Base-by-base conservation (phyloP, 2,329 filamentous ascomycete genomes). In the Verticillium klebahnii region DNA sequence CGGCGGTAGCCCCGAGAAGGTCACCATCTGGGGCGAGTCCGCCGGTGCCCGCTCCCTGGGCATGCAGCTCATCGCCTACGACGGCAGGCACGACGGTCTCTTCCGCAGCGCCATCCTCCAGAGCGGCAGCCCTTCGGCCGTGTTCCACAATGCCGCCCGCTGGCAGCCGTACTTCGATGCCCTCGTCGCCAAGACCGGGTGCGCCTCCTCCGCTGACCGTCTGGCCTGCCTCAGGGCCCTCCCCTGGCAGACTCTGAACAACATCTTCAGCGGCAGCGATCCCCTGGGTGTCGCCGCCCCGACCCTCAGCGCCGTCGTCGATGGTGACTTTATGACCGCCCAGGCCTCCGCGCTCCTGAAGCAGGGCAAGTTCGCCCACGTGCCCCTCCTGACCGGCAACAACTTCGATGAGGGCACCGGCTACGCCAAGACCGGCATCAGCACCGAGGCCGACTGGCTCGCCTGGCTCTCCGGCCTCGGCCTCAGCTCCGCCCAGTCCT, bases 381-480 rank as follows among this genome's bases (percentile, higher is more conserved):
- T 90, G 0, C 86, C 87, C 1, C 81, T 90, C 50, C 77, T 91
- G 7, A 75, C 81, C 37, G 88, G 89, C 7, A 82, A 81, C 39
- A 90, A 89, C 70, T 82, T 82, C 1, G 88, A 91, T 66, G 89
- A 91, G 70, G 89, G 75, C 45, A 82, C 82, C 1, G 75, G 77
- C 1, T 89, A 88, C 67, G 81, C 78, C 0, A 78, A 80, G 12
- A 70, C 64, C 6, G 82, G 80, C 17, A 80, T 89, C 64, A 82
- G 87, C 68, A 85, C 80, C 1, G 82, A 78, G 12, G 78, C 74
- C 17, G 78, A 87, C 58, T 84, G 88, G 68, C 71, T 75, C 55
- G 68, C 71, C 23, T 75, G 72, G 58, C 71, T 83, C 15, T 63
- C 68, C 66, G 66, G 63, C 54, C 62, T 64, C 9, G 66, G 63